Evolutionary conservation across 164 flowering plant genomes (phyloP), one percentile per base, ranked within the genome.

Genomic region (Chimonanthus salicifolius): DNA sequence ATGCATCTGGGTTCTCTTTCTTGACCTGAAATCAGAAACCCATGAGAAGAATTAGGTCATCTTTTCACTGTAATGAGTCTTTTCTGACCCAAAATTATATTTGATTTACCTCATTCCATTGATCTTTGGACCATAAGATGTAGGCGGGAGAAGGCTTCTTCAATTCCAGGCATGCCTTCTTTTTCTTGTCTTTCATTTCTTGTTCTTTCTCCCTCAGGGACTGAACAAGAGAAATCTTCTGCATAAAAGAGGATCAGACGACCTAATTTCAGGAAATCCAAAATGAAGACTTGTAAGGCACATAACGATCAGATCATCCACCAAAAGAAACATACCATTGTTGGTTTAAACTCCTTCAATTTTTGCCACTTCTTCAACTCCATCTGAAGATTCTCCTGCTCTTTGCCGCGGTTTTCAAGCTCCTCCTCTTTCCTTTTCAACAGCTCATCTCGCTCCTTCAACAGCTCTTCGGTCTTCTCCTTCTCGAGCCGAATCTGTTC

Each of bases 301-400:
- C 72, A 72, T 11, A 51, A 15, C 3, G 68, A 16, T 33, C 47
- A 21, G 18, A 48, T n/a, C 62, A 7, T 46, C 44, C 33, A 74
- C 86, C 33, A 33, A 33, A 33, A 33, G 33, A 33, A 33, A 15
- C 60, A 13, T n/a, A 94, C 99, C 94, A 92, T 18, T 58, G 84
- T 88, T 78, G 97, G 99, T 67, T 89, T 92, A 67, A 94, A 94
- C 73, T 90, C 99, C 87, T 92, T 92, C 79, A 88, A 46, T 67
- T 92, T 94, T 90, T 92, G 97, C 88, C 92, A 71, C 75, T 91
- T 94, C 85, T 90, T 94, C 76, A 94, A 75, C 83, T 94, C 97
- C 67, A 74, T 33, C 79, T 88, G 88, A 75, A 94, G 88, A 82
- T 88, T 91, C 81, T 88, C 92, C 50, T 92, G 93, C 83, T 87